These are phyloP conservation scores for Phaeosphaeriaceae sp. DNA, from an alignment of 2,329 filamentous ascomycete genomes.

Conservation along the genomic window DNA sequence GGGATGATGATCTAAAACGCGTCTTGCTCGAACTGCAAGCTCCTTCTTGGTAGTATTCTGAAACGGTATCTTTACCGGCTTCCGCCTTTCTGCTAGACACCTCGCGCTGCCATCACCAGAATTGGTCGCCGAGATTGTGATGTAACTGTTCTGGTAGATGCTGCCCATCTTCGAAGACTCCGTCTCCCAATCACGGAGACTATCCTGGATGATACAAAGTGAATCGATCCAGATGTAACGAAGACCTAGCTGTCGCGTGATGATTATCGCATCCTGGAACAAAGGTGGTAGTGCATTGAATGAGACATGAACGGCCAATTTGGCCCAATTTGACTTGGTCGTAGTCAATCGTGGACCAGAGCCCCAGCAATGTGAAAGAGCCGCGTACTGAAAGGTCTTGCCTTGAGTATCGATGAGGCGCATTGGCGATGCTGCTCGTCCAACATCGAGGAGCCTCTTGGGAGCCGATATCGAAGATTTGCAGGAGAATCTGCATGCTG, in stretches of 20 bases:
- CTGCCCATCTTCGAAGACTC: constrained; percentile 44
- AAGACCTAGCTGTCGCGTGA: constrained; percentile 41
- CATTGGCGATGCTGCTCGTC: constrained; percentile 34
- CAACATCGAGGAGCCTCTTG: constrained; percentile 42
- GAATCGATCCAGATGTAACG: constrained; percentile 46
- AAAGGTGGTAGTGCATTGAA: constrained; percentile 35
- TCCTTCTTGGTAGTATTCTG: constrained; percentile 34
- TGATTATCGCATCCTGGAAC: constrained; percentile 37
- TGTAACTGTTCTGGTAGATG: constrained; percentile 43
- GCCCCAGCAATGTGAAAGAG: constrained; percentile 44
- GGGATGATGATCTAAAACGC: constrained; percentile 38
- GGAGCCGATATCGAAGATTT: constrained; percentile 28
- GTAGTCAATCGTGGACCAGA: constrained; percentile 27
- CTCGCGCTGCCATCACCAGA: constrained; percentile 27
- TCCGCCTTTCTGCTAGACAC: constrained; percentile 34
- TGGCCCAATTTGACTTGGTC: constrained; percentile 38
- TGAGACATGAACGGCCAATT: constrained; percentile 32
- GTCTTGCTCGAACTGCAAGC: constrained; percentile 33
- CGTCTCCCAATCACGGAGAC: constrained; percentile 40
- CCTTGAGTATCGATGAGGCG: constrained; percentile 41
- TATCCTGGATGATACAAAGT: constrained; percentile 46
- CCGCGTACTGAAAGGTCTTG: constrained; percentile 36
- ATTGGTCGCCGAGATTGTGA: constrained; percentile 41
- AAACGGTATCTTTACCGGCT: constrained; percentile 34
- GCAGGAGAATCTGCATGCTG: constrained; percentile 27